Conservation (phyloP, 345 rosid species). For the Linum tenue region DNA sequence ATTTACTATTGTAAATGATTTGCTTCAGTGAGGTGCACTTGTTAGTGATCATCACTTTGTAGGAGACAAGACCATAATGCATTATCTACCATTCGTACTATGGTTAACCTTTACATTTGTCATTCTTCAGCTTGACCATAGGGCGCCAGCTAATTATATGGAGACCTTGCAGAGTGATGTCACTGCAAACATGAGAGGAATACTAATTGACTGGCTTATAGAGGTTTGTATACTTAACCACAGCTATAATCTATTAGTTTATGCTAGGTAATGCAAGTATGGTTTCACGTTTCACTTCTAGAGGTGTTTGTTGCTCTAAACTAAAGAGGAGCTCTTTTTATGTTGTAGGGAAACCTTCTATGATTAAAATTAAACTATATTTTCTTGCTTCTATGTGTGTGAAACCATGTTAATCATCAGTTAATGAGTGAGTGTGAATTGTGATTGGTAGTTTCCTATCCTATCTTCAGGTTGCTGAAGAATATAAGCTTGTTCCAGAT, state of each 20-base stretch:
- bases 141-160: constrained; percentile 72
- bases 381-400: constrained; percentile 12
- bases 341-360: background rate
- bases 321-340: too few relatives aligned
- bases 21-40: background rate
- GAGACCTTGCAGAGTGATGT: constrained; percentile 64
- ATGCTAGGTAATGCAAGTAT: background rate
- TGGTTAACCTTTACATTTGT: constrained; percentile 10
- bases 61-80: too few relatives aligned
- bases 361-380: background rate
- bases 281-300: too few relatives aligned
- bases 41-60: too few relatives aligned
- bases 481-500: constrained; percentile 79
- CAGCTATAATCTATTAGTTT: background rate
- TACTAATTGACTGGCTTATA: constrained; percentile 87
- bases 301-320: too few relatives aligned
- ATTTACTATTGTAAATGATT: background rate
- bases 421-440: background rate
- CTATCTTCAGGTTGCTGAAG: constrained; percentile 72
- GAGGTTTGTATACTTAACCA: constrained; percentile 46
- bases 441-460: constrained; percentile 5
- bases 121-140: constrained; percentile 54
- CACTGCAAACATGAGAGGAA: constrained; percentile 64
- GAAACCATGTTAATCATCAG: background rate
- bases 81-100: too few relatives aligned